Evolutionary conservation across 1,284 basidiomycete species (phyloP), one percentile per base, ranked within the genome.

Genomic region (Cryptococcus sp.): DNA sequence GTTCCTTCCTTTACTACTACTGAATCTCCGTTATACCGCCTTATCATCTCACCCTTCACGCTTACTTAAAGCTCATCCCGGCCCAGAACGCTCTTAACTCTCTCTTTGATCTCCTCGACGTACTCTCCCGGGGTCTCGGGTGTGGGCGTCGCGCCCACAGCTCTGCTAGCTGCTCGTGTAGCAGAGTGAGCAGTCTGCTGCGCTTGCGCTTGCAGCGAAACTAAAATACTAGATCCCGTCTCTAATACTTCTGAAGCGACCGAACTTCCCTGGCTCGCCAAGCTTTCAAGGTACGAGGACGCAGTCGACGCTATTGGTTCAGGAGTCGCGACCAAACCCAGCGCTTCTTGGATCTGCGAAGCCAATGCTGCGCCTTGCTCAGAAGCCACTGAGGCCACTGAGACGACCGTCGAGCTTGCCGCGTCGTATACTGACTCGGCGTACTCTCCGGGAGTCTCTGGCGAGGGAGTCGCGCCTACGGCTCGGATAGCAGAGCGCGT

Each of bases 341-440:
- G 47, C 10, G 56, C 61, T 17, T 65, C 61, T 39, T 61, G 58
- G 38, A 71, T 67, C 5, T 61, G 59, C 0, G 60, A 48, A 16
- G 47, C 57, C n/a, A 69, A 49, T 1, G 38, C 20, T 11, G 59
- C 56, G 2, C 58, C 61, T 47, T 69, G 59, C 19, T 58, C 56
- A 15, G 53, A 38, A 13, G 53, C 59, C 10, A 55, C 63, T n/a
- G 50, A 59, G 41, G 41, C 47, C 15, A 54, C 62, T 17, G 64
- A 62, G 20, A 57, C 59, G n/a, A 61, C 62, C 10, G 66, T 61
- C 25, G 62, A 62, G 5, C 65, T 65, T n/a, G 67, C 72, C 23
- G 67, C 42, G 15, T 45, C 22, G 42, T 45, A 45, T n/a, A 57
- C n/a, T 27, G n/a, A 45, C 27, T 61, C 59, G 7, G 52, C 42